phyloP scores from a whole-genome alignment of 2,329 filamentous ascomycete genomes.

The Calonectria pteridis region DNA sequence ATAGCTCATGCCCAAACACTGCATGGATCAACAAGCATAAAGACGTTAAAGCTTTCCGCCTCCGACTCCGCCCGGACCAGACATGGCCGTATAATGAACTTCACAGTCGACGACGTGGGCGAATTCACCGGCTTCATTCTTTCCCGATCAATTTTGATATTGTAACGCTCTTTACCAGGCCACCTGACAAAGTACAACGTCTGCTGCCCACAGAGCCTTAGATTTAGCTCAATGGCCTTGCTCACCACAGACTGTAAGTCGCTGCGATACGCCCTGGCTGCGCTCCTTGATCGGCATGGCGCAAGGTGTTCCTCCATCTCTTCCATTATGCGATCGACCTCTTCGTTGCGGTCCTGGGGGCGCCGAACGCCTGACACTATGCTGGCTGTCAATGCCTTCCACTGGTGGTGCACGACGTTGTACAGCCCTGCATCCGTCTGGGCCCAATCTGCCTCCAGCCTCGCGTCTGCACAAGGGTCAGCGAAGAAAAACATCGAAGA shows the following conservation, averaged over 20 bases:
- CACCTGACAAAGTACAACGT: neutral
- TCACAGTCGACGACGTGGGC: neutral
- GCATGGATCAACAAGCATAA: neutral
- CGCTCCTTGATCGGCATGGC: neutral
- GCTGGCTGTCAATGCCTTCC: slow-evolving; percentile 12
- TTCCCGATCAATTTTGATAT: neutral
- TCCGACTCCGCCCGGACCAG: neutral
- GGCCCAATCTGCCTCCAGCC: neutral
- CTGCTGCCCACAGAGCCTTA: slow-evolving; percentile 10
- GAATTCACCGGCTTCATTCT: neutral
- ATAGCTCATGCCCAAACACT: neutral
- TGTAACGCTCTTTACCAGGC: neutral
- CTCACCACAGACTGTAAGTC: neutral
- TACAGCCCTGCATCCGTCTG: neutral
- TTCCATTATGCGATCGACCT: neutral
- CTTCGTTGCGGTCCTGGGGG: neutral
- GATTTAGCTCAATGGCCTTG: slow-evolving; percentile 5
- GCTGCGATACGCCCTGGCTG: neutral
- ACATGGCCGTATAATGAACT: slow-evolving; percentile 5
- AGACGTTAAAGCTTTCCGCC: neutral
- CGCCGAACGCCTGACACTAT: neutral
- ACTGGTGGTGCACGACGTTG: slow-evolving; percentile 1
- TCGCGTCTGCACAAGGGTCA: neutral
- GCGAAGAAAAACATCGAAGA: neutral
- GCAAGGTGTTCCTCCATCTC: neutral